Evolutionary conservation across 2,329 filamentous ascomycete species (phyloP), one percentile per base, ranked within the genome.

Genomic region (Ophiostoma angusticollis): DNA sequence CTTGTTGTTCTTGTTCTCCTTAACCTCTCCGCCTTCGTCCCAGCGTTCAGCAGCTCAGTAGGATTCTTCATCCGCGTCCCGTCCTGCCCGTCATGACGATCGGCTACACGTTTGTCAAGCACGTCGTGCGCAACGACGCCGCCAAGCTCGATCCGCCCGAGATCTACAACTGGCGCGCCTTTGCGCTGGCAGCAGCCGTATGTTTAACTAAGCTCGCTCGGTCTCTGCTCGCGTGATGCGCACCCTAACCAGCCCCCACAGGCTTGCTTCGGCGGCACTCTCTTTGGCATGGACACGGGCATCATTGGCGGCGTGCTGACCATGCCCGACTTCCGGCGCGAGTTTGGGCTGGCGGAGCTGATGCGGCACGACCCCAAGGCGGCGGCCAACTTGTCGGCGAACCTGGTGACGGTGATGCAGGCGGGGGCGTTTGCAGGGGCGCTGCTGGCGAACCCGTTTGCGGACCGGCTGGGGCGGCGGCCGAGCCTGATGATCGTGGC

Each of bases 131-230:
- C 46, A 68, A 68, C 52, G 64, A 81, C 49, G 71, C 78, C 31
- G 79, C 80, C 61, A 72, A 65, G 52, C 59, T 62, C 31, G 78
- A 82, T 49, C 78, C 78, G 12, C 66, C 68, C 7, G 72, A 81
- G 54, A 72, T 81, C 40, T 81, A 81, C 58, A 76, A 75, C 50
- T 80, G 76, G 75, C 68, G 76, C 37, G 74, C 78, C 4, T 78
- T 77, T 45, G 61, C 70, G 35, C 58, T 81, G 42, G 74, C 77
- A 14, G 71, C 67, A 41, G 78, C 74, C 19, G 46, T 47, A 28
- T 21, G 31, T 19, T 14, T 31, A 17, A 18, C 29, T 31, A 14
- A 31, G 14, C 6, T 32, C 17, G 9, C 17, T 19, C 6, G 9
- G 13, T 25, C 23, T 3, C 24, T 13, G 4, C 5, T 17, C n/a